These are phyloP conservation scores for Salix viminalis DNA, from an alignment of 345 rosid genomes.

Conservation along the genomic window DNA sequence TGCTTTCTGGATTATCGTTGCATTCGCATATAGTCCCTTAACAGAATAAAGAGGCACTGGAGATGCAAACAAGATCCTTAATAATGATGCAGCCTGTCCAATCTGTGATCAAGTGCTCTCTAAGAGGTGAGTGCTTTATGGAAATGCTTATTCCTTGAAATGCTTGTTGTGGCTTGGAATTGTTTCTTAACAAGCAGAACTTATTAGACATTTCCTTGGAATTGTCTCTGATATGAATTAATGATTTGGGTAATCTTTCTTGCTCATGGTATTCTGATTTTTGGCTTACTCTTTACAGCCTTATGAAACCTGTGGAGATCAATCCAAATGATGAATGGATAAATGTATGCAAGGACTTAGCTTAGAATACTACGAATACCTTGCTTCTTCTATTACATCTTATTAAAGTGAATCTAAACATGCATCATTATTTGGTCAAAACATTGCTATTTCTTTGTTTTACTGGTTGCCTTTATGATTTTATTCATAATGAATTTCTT, in stretches of 20 bases:
- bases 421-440: not conserved
- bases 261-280: not conserved
- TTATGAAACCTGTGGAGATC: constrained; percentile 82
- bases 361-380: not conserved
- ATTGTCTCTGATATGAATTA: not conserved
- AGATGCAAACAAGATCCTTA: constrained; percentile 87
- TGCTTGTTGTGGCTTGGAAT: constrained; percentile 2
- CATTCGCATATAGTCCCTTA: constrained; percentile 37
- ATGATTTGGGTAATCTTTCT: not conserved
- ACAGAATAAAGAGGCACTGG: constrained; percentile 62
- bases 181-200: not conserved
- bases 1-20: not conserved
- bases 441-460: constrained; percentile 5
- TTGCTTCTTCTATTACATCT: constrained; percentile 5
- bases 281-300: constrained; percentile 45
- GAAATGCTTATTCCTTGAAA: not conserved
- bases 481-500: constrained; percentile 11
- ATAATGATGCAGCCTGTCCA: constrained; percentile 85
- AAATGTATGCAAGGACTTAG: constrained; percentile 56
- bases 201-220: not conserved
- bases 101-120: constrained; percentile 95
- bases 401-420: not conserved
- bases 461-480: constrained; percentile 5
- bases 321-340: constrained; percentile 95
- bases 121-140: constrained; percentile 50